phyloP scores from a whole-genome alignment of 1,284 basidiomycete species.

The Mixia osmundae region DNA sequence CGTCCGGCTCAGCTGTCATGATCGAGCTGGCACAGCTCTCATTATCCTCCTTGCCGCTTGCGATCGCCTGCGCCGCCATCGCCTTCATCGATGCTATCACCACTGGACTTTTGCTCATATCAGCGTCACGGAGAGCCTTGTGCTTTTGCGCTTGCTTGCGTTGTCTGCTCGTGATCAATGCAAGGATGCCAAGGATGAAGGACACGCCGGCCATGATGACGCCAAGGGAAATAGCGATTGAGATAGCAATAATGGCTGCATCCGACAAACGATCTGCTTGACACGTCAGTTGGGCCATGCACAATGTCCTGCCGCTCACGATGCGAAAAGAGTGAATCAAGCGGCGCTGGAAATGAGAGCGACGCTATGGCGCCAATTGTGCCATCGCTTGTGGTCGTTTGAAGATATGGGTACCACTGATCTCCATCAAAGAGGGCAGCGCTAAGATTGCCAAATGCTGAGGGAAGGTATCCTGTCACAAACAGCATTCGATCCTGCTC shows the following conservation, averaged over 20 bases:
- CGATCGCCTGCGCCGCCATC: no score
- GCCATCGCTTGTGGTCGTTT: slow-evolving; percentile 42
- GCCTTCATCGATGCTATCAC: no score
- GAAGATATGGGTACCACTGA: slow-evolving; percentile 58
- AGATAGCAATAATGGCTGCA: slow-evolving; percentile 85
- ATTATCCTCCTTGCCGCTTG: no score
- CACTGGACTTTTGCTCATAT: no score
- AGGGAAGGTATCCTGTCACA: slow-evolving; percentile 56
- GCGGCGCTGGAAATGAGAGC: no score
- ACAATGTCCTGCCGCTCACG: no score
- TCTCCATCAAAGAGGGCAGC: slow-evolving; percentile 71
- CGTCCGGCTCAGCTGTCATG: no score
- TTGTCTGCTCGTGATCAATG: slow-evolving; percentile 26
- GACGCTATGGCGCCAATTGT: slow-evolving; percentile 46
- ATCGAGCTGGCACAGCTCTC: no score
- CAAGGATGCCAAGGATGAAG: slow-evolving; percentile 67
- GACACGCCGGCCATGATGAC: slow-evolving; percentile 81
- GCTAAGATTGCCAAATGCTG: slow-evolving; percentile 46
- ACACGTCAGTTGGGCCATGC: slow-evolving; percentile 1
- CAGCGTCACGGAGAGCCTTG: slow-evolving; percentile 1
- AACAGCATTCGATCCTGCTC: slow-evolving; percentile 72
- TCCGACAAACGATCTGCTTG: slow-evolving; percentile 54
- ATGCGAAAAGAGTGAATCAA: no score
- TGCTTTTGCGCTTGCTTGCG: neutral
- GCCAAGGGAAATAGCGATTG: slow-evolving; percentile 85